Percentiles rank a stretch among this genome's conserved stretches.
These are phyloP conservation scores for Saccharomycopsis lassenensis DNA, from an alignment of 805 yeast genomes.

Conservation along the genomic window DNA sequence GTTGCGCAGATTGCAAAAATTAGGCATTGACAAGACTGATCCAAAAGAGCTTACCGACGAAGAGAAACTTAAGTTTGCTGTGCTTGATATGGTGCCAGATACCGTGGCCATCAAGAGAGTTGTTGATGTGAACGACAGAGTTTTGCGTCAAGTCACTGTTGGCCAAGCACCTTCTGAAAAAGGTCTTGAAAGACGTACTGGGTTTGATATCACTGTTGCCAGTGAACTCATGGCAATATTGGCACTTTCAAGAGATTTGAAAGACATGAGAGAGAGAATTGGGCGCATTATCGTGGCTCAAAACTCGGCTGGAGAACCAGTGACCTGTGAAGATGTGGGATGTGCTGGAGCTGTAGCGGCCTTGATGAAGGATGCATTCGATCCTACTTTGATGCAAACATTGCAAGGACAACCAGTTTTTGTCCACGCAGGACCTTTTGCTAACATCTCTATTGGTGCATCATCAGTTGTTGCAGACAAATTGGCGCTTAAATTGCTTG, in stretches of 20 bases:
- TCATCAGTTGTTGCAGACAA: conserved; percentile 89
- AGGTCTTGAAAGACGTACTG: conserved; percentile 75
- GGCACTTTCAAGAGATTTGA: conserved; percentile 67
- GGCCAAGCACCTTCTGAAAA: conserved; percentile 93
- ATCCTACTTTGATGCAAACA: conserved; percentile 95
- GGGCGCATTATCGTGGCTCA: conserved; percentile 87
- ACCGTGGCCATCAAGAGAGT: conserved; percentile 89
- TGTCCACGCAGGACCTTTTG: conserved; percentile 97
- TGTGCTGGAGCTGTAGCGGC: conserved; percentile 96
- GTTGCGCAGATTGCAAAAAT: conserved; percentile 60
- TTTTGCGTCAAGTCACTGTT: conserved; percentile 76
- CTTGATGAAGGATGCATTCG: conserved; percentile 87
- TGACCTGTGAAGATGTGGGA: conserved; percentile 91
- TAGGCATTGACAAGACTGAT: conserved; percentile 73
- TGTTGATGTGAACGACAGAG: conserved; percentile 88
- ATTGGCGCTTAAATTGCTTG: conserved; percentile 84
- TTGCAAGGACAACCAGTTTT: conserved; percentile 96
- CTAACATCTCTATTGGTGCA: conserved; percentile 95
- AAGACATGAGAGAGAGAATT: conserved; percentile 78
- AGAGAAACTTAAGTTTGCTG: conserved; percentile 64
- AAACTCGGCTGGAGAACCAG: conserved; percentile 53
- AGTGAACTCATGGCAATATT: conserved; percentile 93
- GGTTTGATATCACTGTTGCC: conserved; percentile 94
- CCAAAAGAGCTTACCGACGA: conserved; percentile 73
- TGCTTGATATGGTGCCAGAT: conserved; percentile 80